These are phyloP conservation scores for Rosa chinensis DNA, from an alignment of 306 rosid species.

Conservation along the genomic window DNA sequence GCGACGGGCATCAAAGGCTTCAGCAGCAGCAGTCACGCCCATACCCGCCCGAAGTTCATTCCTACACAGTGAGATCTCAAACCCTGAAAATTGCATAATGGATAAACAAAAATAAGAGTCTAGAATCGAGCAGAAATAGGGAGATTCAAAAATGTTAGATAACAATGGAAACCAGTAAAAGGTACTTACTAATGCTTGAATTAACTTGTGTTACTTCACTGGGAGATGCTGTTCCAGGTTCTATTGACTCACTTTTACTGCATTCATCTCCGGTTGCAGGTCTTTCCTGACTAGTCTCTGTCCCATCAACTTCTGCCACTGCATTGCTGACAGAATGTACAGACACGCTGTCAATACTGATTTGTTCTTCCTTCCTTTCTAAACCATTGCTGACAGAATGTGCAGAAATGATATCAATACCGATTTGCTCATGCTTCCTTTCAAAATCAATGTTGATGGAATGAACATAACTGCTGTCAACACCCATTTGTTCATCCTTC, in stretches of 20 bases:
- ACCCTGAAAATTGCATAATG: constrained; percentile 48
- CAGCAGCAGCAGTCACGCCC: constrained; percentile 78
- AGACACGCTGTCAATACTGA: neutral
- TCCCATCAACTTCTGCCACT: constrained; percentile 28
- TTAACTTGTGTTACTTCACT: constrained; percentile 38
- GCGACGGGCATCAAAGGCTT: constrained; percentile 62
- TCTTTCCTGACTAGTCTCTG: constrained; percentile 33
- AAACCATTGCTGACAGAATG: constrained; percentile 10
- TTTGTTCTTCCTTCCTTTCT: constrained; percentile 4
- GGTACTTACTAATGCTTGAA: constrained; percentile 40
- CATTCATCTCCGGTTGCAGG: constrained; percentile 30
- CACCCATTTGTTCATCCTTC: neutral
- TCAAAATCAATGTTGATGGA: neutral
- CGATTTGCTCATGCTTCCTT: constrained; percentile 22
- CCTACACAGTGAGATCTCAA: constrained; percentile 87
- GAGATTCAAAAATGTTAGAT: constrained; percentile 28
- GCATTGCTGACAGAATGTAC: constrained; percentile 23
- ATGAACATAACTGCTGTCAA: constrained; percentile 1
- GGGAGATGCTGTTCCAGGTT: constrained; percentile 38
- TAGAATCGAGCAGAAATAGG: constrained; percentile 18
- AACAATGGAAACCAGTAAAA: constrained; percentile 22
- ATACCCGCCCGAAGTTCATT: constrained; percentile 69
- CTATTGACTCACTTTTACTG: constrained; percentile 33
- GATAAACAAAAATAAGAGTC: constrained; percentile 24
- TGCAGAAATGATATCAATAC: constrained; percentile 20